phyloP scores from a whole-genome alignment of 2,329 filamentous ascomycete species.

The Aspergillus pseudotamarii region DNA sequence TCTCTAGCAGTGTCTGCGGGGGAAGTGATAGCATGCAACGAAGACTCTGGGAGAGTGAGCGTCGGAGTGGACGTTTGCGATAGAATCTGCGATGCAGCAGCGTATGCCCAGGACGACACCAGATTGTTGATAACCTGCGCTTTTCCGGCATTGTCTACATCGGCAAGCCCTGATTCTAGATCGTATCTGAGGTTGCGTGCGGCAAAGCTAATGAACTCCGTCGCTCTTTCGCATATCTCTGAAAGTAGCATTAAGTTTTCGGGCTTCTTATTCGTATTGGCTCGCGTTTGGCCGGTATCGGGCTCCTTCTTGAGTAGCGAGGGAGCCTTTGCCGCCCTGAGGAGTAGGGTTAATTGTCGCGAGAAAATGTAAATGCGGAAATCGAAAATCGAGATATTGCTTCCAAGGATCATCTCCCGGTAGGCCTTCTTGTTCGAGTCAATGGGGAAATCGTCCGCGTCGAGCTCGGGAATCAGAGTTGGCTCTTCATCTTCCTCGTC shows the following conservation, averaged over 20 bases:
- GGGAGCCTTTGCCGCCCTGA: constrained; percentile 73
- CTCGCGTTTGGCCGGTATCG: constrained; percentile 43
- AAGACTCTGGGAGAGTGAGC: constrained; percentile 41
- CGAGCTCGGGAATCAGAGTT: constrained; percentile 29
- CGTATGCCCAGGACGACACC: constrained; percentile 51
- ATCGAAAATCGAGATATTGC: constrained; percentile 94
- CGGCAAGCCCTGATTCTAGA: constrained; percentile 63
- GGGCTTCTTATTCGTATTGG: constrained; percentile 58
- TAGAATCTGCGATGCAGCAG: constrained; percentile 48
- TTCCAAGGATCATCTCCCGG: constrained; percentile 86
- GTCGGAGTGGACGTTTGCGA: constrained; percentile 40
- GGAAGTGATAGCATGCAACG: constrained; percentile 34
- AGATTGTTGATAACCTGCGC: constrained; percentile 47
- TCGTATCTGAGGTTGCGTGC: constrained; percentile 80
- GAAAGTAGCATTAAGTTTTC: constrained; percentile 81
- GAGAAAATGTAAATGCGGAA: constrained; percentile 94
- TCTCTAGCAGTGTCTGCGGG: constrained; percentile 28
- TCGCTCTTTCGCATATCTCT: constrained; percentile 79
- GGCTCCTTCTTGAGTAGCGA: constrained; percentile 37
- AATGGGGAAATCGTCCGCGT: constrained; percentile 42
- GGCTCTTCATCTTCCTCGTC: constrained; percentile 35
- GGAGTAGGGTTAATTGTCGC: constrained; percentile 78
- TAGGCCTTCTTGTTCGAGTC: constrained; percentile 73
- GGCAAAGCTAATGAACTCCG: constrained; percentile 81
- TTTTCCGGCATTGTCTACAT: constrained; percentile 39